Base-by-base conservation (phyloP, 352 stramenopile species). In the Phytophthora constricta region DNA sequence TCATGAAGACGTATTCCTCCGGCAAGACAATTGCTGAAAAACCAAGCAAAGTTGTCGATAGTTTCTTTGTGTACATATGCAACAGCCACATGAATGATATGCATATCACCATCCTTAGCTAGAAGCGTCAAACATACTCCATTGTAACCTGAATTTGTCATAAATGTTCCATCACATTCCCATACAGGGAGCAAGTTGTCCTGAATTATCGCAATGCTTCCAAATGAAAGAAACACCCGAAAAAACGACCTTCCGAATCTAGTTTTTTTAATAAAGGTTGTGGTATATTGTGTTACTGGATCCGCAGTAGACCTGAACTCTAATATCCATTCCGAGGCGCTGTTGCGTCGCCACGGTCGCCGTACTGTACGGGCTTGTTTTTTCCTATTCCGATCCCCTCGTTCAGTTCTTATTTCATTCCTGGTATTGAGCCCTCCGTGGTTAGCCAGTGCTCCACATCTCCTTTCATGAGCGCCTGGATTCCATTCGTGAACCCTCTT, bases 141-240 rank as follows among this genome's bases (percentile, higher is more conserved):
- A 33, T 68, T 68, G 25, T 62, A 62, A 1, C 19, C 4, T 14
- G 50, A 22, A 11, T 61, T 7, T 23, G 53, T 67, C 50, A 62
- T 62, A n/a, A 50, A 51, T 2, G 60, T 68, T 1, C 50, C 50
- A n/a, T 68, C 60, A 16, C 50, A 62, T 19, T 61, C 50, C 50
- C 50, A n/a, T n/a, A n/a, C n/a, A n/a, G n/a, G n/a, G n/a, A n/a
- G n/a, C n/a, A n/a, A n/a, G n/a, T n/a, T n/a, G n/a, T n/a, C n/a
- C n/a, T n/a, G n/a, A n/a, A n/a, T n/a, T n/a, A n/a, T n/a, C n/a
- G n/a, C n/a, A n/a, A n/a, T n/a, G n/a, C n/a, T n/a, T n/a, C n/a
- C n/a, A n/a, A n/a, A n/a, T n/a, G n/a, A n/a, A n/a, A n/a, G n/a
- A n/a, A n/a, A n/a, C n/a, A n/a, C n/a, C n/a, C n/a, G n/a, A n/a